Evolutionary conservation across 2,329 filamentous ascomycete genomes (phyloP), one percentile per base, ranked within the genome.

Genomic region (Aspergillus ustus): DNA sequence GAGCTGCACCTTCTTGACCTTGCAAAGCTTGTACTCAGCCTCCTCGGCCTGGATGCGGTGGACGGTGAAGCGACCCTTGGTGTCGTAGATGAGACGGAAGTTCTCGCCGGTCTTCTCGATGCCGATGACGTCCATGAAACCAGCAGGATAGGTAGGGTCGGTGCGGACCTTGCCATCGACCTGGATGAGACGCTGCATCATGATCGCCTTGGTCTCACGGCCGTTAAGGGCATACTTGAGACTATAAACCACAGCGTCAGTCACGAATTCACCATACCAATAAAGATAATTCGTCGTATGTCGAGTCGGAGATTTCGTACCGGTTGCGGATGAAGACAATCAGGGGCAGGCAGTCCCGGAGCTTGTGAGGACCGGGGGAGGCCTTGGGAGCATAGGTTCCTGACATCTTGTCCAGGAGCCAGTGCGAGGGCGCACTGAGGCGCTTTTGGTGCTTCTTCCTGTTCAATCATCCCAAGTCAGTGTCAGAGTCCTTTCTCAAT

Each of bases 371-470:
- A 92, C 95, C 95, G 70, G 87, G 84, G 65, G 87, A 89, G 70
- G 87, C 84, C 81, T 87, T 86, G 75, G 86, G 86, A 68, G 87
- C 87, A 80, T 89, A 94, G 84, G 87, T 86, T 81, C 95, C 95
- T 83, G 93, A 97, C 81, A 99, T 89, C 85, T 99, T 99, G 92
- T 99, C 95, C 83, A 99, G 88, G 81, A 99, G 92, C 95, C 95
- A 99, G 91, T 98, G 95, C 82, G 91, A 96, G 81, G 95, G 95
- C 82, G 95, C 95, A 85, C 91, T 95, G 81, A 98, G 89, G 88
- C 95, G 93, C 93, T 99, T 98, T 85, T 98, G 94, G 86, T 99
- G 95, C 91, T 97, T 97, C 89, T 95, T 96, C 84, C 91, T 93
- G 79, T 78, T 71, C 17, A 67, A 67, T 67, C 72, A 72, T 72